These are phyloP conservation scores for Lignosus rhinocerotis DNA, from an alignment of 1,284 basidiomycete species.

Conservation along the genomic window DNA sequence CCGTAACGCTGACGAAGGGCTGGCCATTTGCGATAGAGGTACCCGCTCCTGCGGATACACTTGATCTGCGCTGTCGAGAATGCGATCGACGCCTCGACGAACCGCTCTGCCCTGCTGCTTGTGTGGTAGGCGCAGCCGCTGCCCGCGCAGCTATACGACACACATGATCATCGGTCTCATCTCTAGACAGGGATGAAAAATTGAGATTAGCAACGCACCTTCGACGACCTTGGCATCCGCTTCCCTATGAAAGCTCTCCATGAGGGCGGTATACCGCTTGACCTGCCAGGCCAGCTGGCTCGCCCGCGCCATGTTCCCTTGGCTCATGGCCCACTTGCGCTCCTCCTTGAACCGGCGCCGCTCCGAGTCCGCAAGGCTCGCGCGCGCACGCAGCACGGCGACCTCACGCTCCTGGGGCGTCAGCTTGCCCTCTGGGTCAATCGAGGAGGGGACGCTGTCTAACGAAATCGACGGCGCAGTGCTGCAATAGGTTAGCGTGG, in stretches of 20 bases:
- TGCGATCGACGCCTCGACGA: conserved; percentile 24
- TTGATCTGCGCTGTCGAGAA: conserved; percentile 22
- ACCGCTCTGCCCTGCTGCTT: conserved; percentile 5
- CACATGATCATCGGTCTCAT: background rate
- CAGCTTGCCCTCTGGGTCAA: conserved; percentile 58
- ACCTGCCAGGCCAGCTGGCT: conserved; percentile 80
- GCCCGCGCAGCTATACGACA: conserved; percentile 28
- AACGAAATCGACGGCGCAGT: conserved; percentile 36
- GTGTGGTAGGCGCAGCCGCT: conserved; percentile 16
- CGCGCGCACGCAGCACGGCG: conserved; percentile 67
- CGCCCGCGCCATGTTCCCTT: conserved; percentile 71
- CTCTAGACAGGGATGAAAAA: background rate
- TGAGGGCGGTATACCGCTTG: conserved; percentile 72
- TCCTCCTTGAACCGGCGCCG: conserved; percentile 80
- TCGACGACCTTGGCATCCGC: conserved; percentile 72
- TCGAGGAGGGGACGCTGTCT: conserved; percentile 56
- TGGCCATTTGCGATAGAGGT: conserved; percentile 8
- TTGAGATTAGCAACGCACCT: conserved; percentile 42
- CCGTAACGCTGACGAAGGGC: conserved; percentile 30
- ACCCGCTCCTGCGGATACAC: conserved; percentile 9
- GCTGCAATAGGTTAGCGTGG: conserved; percentile 31
- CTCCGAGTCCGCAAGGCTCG: conserved; percentile 78
- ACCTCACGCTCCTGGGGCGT: conserved; percentile 71
- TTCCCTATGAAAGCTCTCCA: conserved; percentile 77
- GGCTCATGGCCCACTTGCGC: conserved; percentile 77